Base-by-base conservation (phyloP, 2,329 filamentous ascomycete species). In the Seiridium unicorne region DNA sequence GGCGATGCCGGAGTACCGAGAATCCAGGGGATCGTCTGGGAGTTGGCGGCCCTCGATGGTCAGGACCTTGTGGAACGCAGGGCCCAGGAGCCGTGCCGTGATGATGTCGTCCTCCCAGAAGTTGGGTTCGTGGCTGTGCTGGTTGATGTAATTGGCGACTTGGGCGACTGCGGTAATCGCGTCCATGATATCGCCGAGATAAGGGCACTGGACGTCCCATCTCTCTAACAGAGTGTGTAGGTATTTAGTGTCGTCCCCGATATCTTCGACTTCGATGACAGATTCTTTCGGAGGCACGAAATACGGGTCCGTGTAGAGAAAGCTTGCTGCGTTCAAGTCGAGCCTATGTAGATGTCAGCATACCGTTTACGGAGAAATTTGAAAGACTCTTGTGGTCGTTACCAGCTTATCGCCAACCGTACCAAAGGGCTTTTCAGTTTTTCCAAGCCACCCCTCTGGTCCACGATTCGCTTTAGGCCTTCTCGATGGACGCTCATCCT, bases 341-440 rank as follows among this genome's bases (percentile, higher is more conserved):
- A 64, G 61, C 69, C 69, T 71, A 10, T 18, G 3, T 31, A 5
- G 4, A 6, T 57, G 1, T 53, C 47, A 64, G 44, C 56, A 36
- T 32, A 40, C 34, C 9, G 44, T 32, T n/a, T 32, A 32, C 5
- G 5, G 18, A 55, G 36, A 5, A 55, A 42, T 11, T 13, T 2
- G 4, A 31, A 18, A 5, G 34, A 36, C 13, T n/a, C 7, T 26
- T 26, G 8, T 18, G 60, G 60, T 13, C 32, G 32, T 55, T 53
- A 70, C 69, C 69, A 71, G 44, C 65, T 68, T 61, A 71, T 69
- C 60, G 70, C 68, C 5, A 70, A 42, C 11, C 64, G 62, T 10
- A 71, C 42, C 26, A 67, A 59, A 1, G 68, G 67, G 32, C 63
- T 66, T 7, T 44, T 63, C 34, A 70, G 61, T 7, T 64, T 47